Evolutionary conservation across 139 green algal genomes (phyloP), one percentile per base, ranked within the genome.

Genomic region (Raphidocelis subcapitata): DNA sequence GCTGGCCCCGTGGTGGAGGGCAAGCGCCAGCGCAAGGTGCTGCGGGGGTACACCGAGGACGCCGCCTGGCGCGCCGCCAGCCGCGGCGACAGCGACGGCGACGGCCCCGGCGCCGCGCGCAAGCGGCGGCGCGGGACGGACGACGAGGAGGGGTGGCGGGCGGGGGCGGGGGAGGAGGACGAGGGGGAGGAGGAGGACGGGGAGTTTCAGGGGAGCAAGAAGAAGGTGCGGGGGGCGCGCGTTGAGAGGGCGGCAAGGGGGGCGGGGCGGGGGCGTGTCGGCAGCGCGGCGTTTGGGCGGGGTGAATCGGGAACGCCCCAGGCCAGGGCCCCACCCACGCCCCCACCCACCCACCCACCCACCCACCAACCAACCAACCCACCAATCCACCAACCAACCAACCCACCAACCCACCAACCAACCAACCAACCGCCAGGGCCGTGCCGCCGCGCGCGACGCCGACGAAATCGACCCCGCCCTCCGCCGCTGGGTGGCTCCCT

Each of bases 401-500:
- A n/a, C 49, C 16, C 16, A 16, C 18, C 16, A n/a, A 18, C 49
- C 18, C 16, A 56, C 18, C 3, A 57, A 72, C 46, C 37, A 73
- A 67, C 52, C 41, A 49, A 20, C 31, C 18, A 4, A 46, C 37
- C 23, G 56, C 67, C 62, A 51, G 32, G 21, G 26, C 33, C 62
- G 77, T 68, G 70, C 29, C n/a, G 63, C 26, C 28, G n/a, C 28
- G 24, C 56, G 49, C 62, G 47, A 26, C 41, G 28, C 21, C 47
- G 69, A n/a, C 32, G n/a, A 66, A 3, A 26, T 29, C 18, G 74
- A 71, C 14, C 31, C 54, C 14, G 47, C 41, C 41, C 62, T 65
- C 31, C 37, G 37, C 10, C 41, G 35, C 26, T 29, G 49, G 3
- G 26, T 64, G 37, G 36, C 41, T 26, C 26, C 54, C 33, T 89